Conservation (phyloP, 2,329 filamentous ascomycete genomes). For the Calonectria hongkongensis region DNA sequence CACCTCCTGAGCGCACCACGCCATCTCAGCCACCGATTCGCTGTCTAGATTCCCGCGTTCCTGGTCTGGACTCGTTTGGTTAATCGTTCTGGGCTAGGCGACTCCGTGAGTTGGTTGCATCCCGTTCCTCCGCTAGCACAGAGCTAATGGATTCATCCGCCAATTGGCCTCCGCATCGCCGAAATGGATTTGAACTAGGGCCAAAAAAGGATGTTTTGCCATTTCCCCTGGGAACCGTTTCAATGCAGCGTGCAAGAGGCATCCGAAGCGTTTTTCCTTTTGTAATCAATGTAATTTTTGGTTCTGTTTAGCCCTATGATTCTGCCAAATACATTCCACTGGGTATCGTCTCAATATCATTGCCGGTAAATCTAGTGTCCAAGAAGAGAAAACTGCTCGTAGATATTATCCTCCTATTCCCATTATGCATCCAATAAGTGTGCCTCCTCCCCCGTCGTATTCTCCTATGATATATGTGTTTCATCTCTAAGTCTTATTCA, state of each 20-base stretch:
- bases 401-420: slow-evolving; percentile 8
- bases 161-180: slow-evolving; percentile 23
- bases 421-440: slow-evolving; percentile 26
- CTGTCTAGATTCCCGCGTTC: slow-evolving; percentile 1
- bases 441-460: background rate
- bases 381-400: slow-evolving; percentile 32
- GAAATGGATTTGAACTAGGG: background rate
- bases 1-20: background rate
- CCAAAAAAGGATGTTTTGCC: slow-evolving; percentile 3
- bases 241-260: background rate
- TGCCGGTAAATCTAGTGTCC: slow-evolving; percentile 31
- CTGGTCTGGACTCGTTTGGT: slow-evolving; percentile 15
- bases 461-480: background rate
- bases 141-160: slow-evolving; percentile 1
- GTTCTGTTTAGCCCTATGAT: slow-evolving; percentile 22
- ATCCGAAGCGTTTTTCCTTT: background rate
- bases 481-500: slow-evolving; percentile 34
- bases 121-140: slow-evolving; percentile 21
- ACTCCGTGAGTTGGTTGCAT: slow-evolving; percentile 10
- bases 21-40: slow-evolving; percentile 12
- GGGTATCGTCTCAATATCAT: slow-evolving; percentile 22
- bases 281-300: background rate
- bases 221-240: background rate
- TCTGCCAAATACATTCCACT: slow-evolving; percentile 30
- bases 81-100: background rate